These are phyloP conservation scores for Symbiodinium pilosum DNA, from an alignment of 73 alveolate genomes.

Conservation along the genomic window DNA sequence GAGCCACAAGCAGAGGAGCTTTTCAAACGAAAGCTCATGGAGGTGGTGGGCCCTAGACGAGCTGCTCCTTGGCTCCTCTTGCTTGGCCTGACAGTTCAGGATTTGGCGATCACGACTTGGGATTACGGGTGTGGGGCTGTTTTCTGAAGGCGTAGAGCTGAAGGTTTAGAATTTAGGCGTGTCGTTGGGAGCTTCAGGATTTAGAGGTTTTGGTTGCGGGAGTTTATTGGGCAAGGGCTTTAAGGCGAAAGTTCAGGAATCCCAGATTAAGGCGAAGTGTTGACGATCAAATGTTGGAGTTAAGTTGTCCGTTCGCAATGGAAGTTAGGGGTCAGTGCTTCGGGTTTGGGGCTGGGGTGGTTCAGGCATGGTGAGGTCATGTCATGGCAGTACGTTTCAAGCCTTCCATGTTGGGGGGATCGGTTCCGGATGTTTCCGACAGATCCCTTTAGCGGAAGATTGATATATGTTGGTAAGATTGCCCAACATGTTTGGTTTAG, in stretches of 20 bases:
- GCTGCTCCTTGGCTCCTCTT: slow-evolving; percentile 27
- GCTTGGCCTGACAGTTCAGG: not conserved
- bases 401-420: no score
- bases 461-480: no score
- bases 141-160: not conserved
- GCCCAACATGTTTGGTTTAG: no score
- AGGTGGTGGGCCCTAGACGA: slow-evolving; percentile 34
- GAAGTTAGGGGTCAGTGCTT: no score
- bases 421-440: no score
- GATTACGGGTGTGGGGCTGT: not conserved
- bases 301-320: no score
- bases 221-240: not conserved
- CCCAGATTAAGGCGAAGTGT: not conserved
- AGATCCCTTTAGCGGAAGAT: no score
- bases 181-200: not conserved
- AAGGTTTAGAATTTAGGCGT: not conserved
- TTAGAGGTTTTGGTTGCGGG: not conserved
- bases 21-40: slow-evolving; percentile 75
- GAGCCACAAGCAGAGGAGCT: no score
- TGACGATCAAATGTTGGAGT: no score
- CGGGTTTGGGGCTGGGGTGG: no score
- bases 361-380: no score
- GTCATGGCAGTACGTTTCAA: no score
- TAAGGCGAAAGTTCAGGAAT: not conserved
- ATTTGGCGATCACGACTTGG: not conserved